Evolutionary conservation across 208 protist genomes (phyloP), one percentile per base, ranked within the genome.

Genomic region (Crithidia bombi): DNA sequence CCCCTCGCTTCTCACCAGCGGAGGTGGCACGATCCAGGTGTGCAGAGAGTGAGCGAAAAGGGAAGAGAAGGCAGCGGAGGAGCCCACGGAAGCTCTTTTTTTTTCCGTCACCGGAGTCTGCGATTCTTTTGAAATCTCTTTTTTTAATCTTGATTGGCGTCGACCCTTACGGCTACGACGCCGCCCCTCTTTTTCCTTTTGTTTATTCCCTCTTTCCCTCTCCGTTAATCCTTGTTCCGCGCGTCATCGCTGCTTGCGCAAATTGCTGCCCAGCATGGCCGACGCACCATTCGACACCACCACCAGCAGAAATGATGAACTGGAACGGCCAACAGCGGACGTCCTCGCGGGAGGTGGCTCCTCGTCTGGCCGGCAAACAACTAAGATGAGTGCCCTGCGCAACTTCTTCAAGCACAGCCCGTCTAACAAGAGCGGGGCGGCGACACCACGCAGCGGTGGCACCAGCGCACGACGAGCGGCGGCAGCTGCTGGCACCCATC

Each of bases 371-470:
- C 38, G 39, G 7, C 49, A 58, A 21, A 21, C 33, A 2, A 41
- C 56, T 7, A 77, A 61, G 57, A 9, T 32, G 19, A 62, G 49
- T 36, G 49, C 39, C 0, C 26, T 77, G 17, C 64, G 63, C 9
- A 77, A 67, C 21, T 64, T 78, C 33, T 78, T 73, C 36, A 64
- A 64, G 36, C 23, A 36, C 19, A 62, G 39, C 35, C 25, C 49
- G 19, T 65, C 49, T 49, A 35, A 50, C 49, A 35, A 56, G 1
- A 62, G 58, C 12, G n/a, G n/a, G n/a, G 55, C 35, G 26, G 62
- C 14, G 9, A 62, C 57, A 14, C 57, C 55, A 21, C 23, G 39
- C 28, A 56, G 23, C 59, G 73, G 43, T 12, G 36, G n/a, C n/a
- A 25, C 17, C 30, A 63, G 43, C 25, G 39, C 57, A 2, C n/a